Evolutionary conservation across 371 early-diverging fungal species (phyloP).

Genomic region (Nosema granulosis): DNA sequence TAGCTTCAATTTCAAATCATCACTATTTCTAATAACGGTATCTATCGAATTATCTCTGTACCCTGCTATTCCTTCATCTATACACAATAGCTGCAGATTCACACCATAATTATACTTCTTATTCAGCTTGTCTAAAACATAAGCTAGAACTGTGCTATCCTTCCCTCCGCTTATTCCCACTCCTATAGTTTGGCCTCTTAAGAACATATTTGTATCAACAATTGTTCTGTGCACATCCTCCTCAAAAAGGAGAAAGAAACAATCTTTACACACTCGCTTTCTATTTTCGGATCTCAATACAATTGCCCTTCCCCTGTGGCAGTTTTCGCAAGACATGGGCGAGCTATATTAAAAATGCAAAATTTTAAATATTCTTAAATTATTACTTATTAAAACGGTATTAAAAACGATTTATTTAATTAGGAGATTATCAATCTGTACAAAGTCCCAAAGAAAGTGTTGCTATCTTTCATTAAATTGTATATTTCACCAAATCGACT

Average conservation of each 20-base stretch:
- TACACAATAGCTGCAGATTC: conserved; percentile 80
- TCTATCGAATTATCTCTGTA: conserved; percentile 96
- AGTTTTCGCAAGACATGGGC: conserved; percentile 66
- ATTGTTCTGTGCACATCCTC: conserved; percentile 91
- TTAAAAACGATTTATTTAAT: too few relatives aligned
- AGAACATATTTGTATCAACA: conserved; percentile 75
- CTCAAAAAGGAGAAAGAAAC: conserved; percentile 89
- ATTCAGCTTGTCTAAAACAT: conserved; percentile 86
- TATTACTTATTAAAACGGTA: too few relatives aligned
- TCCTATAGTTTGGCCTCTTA: conserved; percentile 79
- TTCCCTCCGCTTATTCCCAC: conserved; percentile 97
- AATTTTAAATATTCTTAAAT: too few relatives aligned
- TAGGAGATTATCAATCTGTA: conserved; percentile 13
- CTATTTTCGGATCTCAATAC: conserved; percentile 85
- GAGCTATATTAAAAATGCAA: background rate
- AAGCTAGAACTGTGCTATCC: conserved; percentile 94
- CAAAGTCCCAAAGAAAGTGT: conserved; percentile 16
- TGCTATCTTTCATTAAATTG: conserved; percentile 4
- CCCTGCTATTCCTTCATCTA: conserved; percentile 98
- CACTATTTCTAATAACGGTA: conserved; percentile 87
- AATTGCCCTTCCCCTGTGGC: conserved; percentile 70
- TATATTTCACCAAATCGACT: conserved; percentile 17
- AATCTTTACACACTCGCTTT: conserved; percentile 80
- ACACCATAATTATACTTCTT: conserved; percentile 85
- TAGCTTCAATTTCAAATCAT: conserved; percentile 82